Percentiles rank a stretch among this genome's conserved stretches.
Evolutionary conservation across 768 basidiomycete species (phyloP).

Genomic region (Termitomyces heimii): DNA sequence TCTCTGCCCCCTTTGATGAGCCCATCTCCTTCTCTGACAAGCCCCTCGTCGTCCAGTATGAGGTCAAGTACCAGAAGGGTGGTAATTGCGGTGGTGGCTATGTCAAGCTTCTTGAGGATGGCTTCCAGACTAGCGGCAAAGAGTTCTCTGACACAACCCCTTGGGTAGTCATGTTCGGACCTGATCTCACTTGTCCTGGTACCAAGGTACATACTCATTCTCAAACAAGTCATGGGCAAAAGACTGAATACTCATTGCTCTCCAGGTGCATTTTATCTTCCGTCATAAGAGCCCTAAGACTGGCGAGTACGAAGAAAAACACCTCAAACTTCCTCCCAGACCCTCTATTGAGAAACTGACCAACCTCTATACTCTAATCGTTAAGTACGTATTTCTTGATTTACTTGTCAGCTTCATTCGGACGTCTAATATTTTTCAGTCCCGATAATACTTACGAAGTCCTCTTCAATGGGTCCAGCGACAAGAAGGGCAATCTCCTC

Average conservation of each 20-base stretch:
- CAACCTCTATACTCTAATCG: constrained; percentile 90
- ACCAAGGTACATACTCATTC: constrained; percentile 56
- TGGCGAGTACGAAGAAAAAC: constrained; percentile 95
- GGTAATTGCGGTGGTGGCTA: constrained; percentile 99
- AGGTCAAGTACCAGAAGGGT: constrained; percentile 99
- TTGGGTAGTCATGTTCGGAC: constrained; percentile 97
- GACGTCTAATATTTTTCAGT: constrained; percentile 28
- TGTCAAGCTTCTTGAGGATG: constrained; percentile 91
- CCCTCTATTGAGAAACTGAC: constrained; percentile 88
- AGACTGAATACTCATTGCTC: background rate
- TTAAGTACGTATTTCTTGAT: constrained; percentile 57
- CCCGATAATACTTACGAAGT: constrained; percentile 95
- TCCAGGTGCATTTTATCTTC: constrained; percentile 97
- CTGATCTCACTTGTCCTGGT: constrained; percentile 89
- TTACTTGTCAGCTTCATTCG: background rate
- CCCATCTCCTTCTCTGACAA: constrained; percentile 78
- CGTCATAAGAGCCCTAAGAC: constrained; percentile 92
- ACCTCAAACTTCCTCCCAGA: constrained; percentile 73
- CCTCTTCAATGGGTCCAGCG: constrained; percentile 79
- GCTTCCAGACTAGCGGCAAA: constrained; percentile 90
- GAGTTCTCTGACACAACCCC: constrained; percentile 93
- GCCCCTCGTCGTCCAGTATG: constrained; percentile 94
- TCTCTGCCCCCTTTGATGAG: constrained; percentile 82
- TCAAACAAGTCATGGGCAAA: background rate
- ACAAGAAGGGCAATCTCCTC: constrained; percentile 76